Base-by-base conservation (phyloP, 2,329 filamentous ascomycete species). In the Colletotrichum musae region DNA sequence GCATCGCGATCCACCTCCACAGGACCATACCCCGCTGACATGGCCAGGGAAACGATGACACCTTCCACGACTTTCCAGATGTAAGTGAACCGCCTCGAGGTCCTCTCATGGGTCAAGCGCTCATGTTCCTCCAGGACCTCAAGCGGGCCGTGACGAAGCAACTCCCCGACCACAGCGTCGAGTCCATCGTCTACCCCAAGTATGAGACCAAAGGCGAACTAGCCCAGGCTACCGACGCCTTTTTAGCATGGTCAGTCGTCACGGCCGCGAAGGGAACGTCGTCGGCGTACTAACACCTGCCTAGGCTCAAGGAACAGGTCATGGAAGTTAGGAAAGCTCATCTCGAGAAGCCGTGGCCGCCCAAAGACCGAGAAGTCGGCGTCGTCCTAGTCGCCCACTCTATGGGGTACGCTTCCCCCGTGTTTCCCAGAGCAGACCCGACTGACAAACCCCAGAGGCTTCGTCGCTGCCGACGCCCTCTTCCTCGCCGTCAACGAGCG, bases 341-440 rank as follows among this genome's bases (percentile, higher is more conserved):
- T 39, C 89, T 91, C 70, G 85, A 87, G 26, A 93, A 90, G 1
- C 91, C 93, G 10, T 94, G 92, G 75, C 94, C 94, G 1, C 94
- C 93, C 1, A 87, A 93, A 53, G 92, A 97, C 73, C 91, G 92
- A n/a, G 91, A 91, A 0, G 93, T 97, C 9, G 91, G 91, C 68
- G 92, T 94, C 3, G 85, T 97, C 47, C 85, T 97, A 1, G 85
- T 96, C 28, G 94, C 94, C 1, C 94, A 97, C 79, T 95, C 92
- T 3, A 97, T 91, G 91, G 92, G 92, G 86, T 86, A 74, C 72
- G 82, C 71, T 9, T 3, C 1, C 1, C n/a, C 1, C 7, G 0
- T 3, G 7, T 13, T 4, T 50, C 5, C 4, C 0, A 1, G 3
- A 13, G 6, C 15, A 32, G 1, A 7, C 26, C 1, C 39, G 13